Evolutionary conservation across 192 early-diverging fungal genomes (phyloP), one percentile per base, ranked within the genome.

Genomic region (Podila epigama): DNA sequence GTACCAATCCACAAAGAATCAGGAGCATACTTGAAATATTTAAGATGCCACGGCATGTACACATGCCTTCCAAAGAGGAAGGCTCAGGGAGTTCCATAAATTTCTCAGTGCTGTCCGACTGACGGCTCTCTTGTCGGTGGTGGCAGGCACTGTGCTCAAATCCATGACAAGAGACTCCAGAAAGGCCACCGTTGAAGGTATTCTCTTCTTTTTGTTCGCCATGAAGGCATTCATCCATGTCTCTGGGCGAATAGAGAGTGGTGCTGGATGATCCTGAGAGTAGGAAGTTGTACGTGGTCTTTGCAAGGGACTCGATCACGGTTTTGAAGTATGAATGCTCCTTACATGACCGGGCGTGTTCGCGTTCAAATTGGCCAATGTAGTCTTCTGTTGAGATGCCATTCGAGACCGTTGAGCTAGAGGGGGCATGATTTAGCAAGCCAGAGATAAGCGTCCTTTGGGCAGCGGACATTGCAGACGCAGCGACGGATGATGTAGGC

Each of bases 11-110:
- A 50, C 50, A 58, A 16, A 77, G 36, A 28, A 77, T 64, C 55
- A 77, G 34, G 7, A 68, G 0, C 73, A 77, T 77, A 27, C 66
- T 77, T 22, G 73, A 52, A 56, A 77, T 68, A 16, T 77, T 77
- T 25, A 77, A 32, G 1, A 77, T n/a, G 0, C 60, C 60, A 1
- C 66, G 37, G 27, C 73, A 77, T 13, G 66, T 68, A 18, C 73
- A 77, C 29, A 68, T 53, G 0, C 73, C 73, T 22, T 77, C 66
- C 52, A 68, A 68, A 1, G 41, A 35, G 0, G 73, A 68, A 0
- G 73, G 66, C 15, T 77, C 66, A 0, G 73, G 73, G 13, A 77
- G 60, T 12, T 68, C 54, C 66, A 77, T 77, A 18, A 77, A 31
- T 16, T 64, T 68, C 32, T 77, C 73, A 2, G 66, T 63, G 1